phyloP scores from a whole-genome alignment of 2,329 filamentous ascomycete species.

The Monosporascus sp. region DNA sequence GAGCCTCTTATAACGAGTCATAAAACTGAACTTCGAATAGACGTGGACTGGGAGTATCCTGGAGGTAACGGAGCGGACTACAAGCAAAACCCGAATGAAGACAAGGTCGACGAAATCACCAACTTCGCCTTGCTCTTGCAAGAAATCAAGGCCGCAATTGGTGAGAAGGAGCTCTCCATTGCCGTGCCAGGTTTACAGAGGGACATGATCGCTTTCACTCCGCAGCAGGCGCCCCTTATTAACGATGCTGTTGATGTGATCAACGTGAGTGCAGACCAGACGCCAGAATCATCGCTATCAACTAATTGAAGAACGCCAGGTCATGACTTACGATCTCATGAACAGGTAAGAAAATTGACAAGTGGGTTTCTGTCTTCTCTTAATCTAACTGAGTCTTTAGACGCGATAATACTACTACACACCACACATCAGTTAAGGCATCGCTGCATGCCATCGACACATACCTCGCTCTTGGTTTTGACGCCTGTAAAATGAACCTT shows the following conservation, averaged over 20 bases:
- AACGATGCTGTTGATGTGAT: constrained; percentile 56
- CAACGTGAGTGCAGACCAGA: constrained; percentile 39
- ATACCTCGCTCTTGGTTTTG: constrained; percentile 52
- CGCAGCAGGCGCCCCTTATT: constrained; percentile 49
- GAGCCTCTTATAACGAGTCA: not conserved
- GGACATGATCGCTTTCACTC: constrained; percentile 63
- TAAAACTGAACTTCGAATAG: constrained; percentile 10
- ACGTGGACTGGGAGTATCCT: constrained; percentile 62
- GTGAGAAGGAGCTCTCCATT: constrained; percentile 56
- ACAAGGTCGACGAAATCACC: constrained; percentile 55
- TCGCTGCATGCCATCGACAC: constrained; percentile 50
- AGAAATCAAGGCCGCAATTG: constrained; percentile 51
- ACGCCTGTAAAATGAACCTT: constrained; percentile 50
- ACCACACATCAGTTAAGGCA: constrained; percentile 57
- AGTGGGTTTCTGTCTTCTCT: not conserved
- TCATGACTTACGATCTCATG: constrained; percentile 65
- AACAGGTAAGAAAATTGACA: constrained; percentile 38
- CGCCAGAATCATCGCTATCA: constrained; percentile 11
- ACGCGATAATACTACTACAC: constrained; percentile 56
- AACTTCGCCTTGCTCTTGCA: constrained; percentile 57
- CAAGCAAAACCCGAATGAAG: constrained; percentile 53
- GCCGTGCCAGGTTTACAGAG: constrained; percentile 57
- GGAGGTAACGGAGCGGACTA: constrained; percentile 66
- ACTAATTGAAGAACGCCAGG: not conserved
- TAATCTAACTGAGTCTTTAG: not conserved